Base-by-base conservation (phyloP, 1,284 basidiomycete genomes). In the Porogramme epimiltina region DNA sequence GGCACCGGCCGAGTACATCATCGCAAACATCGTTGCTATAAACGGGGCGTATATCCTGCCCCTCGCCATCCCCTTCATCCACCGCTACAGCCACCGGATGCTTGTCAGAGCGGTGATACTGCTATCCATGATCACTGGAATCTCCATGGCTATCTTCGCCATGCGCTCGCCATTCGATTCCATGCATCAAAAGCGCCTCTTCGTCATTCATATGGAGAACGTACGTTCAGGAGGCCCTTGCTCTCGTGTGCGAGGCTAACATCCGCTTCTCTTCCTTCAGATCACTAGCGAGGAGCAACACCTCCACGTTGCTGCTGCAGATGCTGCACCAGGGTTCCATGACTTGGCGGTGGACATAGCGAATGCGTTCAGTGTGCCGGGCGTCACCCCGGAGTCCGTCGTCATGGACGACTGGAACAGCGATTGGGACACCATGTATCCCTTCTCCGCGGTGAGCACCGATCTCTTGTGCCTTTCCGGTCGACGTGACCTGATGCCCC, bases 361-460 rank as follows among this genome's bases (percentile, higher is more conserved):
- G 1, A 60, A 68, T 4, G 72, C 80, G 28, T 88, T 96, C 63
- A 80, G 81, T 11, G 70, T 72, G 2, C 62, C 71, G 2, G 72
- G 71, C 18, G 60, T 64, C 15, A 72, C 74, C 31, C 75, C 76
- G 6, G 75, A 70, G n/a, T 60, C 73, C 1, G 73, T 84, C 9
- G 66, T 75, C 3, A 85, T 90, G 83, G 73, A 87, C 58, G 80
- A 83, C 42, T 79, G 84, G 64, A 89, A 89, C 55, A 72, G 78
- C 16, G 91, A 93, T 60, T 95, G 93, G 93, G 91, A 95, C 70
- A 76, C 85, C 1, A 68, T 98, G 25, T 96, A 95, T 70, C 93
- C 95, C 2, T 90, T 94, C 67, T 91, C 89, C 4, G 73, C 82
- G 46, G 89, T 89, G 59, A 42, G 82, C 69, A 20, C 1, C 16